phyloP scores from a whole-genome alignment of 2,329 filamentous ascomycete genomes.

The Penicillium sp. region DNA sequence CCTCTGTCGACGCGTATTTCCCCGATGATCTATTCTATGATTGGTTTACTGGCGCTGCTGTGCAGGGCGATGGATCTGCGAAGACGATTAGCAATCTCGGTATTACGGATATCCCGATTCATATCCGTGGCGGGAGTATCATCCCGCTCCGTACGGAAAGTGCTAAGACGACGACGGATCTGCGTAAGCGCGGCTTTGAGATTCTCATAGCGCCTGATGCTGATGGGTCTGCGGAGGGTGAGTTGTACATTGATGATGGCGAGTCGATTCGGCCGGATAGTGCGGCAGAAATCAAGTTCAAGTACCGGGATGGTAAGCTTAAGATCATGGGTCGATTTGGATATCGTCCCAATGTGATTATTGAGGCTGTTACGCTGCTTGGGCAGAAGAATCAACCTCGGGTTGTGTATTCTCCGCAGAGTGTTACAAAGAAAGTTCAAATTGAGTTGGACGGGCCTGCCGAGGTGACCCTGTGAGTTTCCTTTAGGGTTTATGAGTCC shows the following conservation, averaged over 20 bases:
- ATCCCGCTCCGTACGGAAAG: constrained; percentile 55
- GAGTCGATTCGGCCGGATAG: constrained; percentile 59
- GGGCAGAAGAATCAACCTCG: constrained; percentile 21
- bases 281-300: constrained; percentile 60
- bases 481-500: too few relatives aligned
- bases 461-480: constrained; percentile 15
- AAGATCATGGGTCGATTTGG: constrained; percentile 31
- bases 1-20: constrained; percentile 55
- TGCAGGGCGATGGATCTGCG: constrained; percentile 43
- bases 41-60: constrained; percentile 54
- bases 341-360: constrained; percentile 24
- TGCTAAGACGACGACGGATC: constrained; percentile 60
- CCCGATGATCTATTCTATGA: constrained; percentile 61
- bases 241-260: constrained; percentile 76
- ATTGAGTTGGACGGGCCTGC: constrained; percentile 24
- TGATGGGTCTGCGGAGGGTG: constrained; percentile 63
- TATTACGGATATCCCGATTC: constrained; percentile 58
- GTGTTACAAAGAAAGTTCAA: constrained; percentile 24
- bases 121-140: constrained; percentile 61
- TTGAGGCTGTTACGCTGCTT: constrained; percentile 37
- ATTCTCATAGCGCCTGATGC: constrained; percentile 65
- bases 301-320: constrained; percentile 52
- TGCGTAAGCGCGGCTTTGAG: constrained; percentile 64
- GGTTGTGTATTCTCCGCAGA: constrained; percentile 17
- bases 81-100: constrained; percentile 47